phyloP scores from a whole-genome alignment of 345 rosid species.

The Bruguiera parviflora region DNA sequence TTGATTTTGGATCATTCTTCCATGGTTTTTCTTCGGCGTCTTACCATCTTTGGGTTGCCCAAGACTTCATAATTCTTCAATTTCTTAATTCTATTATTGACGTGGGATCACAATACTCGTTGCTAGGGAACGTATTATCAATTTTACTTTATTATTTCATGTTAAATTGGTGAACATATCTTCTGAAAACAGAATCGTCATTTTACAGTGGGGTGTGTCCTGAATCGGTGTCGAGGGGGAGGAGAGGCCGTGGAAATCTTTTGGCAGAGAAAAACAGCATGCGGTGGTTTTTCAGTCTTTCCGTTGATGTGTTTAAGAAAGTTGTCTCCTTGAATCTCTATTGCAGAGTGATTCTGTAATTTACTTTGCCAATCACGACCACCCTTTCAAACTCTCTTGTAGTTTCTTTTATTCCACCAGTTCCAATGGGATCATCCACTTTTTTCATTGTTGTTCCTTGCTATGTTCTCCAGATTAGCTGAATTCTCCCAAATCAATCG shows the following conservation, averaged over 20 bases:
- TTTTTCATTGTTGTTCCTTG: constrained; percentile 50
- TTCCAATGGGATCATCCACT: constrained; percentile 61
- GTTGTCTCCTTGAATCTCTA: constrained; percentile 58
- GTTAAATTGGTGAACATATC: too few relatives aligned
- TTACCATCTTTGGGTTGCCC: too few relatives aligned
- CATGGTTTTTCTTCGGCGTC: too few relatives aligned
- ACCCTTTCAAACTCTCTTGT: background rate
- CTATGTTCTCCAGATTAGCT: constrained; percentile 64
- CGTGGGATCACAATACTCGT: too few relatives aligned
- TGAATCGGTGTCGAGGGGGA: constrained; percentile 16
- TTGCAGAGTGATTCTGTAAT: constrained; percentile 76
- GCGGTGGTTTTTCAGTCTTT: constrained; percentile 67
- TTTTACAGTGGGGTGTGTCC: constrained; percentile 26
- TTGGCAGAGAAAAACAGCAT: constrained; percentile 38
- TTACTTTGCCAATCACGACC: background rate
- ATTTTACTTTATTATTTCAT: too few relatives aligned
- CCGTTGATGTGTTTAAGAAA: constrained; percentile 57
- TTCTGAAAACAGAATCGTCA: constrained; percentile 1
- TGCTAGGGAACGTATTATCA: too few relatives aligned
- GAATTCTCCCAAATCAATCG: constrained; percentile 19
- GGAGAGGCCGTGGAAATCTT: constrained; percentile 24
- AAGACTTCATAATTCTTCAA: too few relatives aligned
- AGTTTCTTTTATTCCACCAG: constrained; percentile 1
- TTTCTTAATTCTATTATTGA: too few relatives aligned
- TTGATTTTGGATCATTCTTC: too few relatives aligned